Evolutionary conservation across 2,329 filamentous ascomycete species (phyloP).

Genomic region (Scedosporium apiospermum): DNA sequence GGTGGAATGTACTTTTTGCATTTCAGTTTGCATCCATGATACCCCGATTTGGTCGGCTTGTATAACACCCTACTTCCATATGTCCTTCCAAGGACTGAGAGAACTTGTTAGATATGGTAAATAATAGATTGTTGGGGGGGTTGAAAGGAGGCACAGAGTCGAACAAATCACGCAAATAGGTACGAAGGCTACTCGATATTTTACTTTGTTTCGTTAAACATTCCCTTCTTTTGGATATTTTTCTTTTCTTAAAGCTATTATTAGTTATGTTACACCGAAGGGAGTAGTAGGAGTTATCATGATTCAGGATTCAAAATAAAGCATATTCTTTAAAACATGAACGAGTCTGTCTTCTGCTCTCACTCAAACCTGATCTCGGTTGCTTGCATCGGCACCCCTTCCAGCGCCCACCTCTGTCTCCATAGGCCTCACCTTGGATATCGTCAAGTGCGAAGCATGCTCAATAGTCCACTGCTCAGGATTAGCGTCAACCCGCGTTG

Average conservation of each 20-base stretch:
- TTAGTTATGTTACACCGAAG: neutral
- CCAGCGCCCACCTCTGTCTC: constrained; percentile 1
- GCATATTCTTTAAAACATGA: neutral
- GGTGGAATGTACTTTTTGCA: neutral
- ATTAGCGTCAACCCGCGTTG: neutral
- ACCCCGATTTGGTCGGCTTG: neutral
- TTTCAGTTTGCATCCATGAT: neutral
- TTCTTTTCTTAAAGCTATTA: neutral
- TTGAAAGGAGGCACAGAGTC: too few relatives aligned
- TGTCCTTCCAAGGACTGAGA: neutral
- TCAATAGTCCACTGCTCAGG: constrained; percentile 8
- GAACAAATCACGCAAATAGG: too few relatives aligned
- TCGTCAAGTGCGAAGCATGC: constrained; percentile 4
- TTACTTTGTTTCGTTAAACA: too few relatives aligned
- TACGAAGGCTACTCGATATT: too few relatives aligned
- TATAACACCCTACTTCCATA: neutral
- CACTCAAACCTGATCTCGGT: neutral
- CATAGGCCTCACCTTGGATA: constrained; percentile 5
- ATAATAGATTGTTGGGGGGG: neutral
- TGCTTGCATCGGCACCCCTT: neutral
- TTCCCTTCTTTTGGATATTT: neutral
- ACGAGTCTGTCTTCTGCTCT: neutral
- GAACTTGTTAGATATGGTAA: neutral
- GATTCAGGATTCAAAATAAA: neutral
- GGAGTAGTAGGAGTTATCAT: neutral